Conservation (phyloP, 2,329 filamentous ascomycete genomes). For the Colletotrichum sp. region DNA sequence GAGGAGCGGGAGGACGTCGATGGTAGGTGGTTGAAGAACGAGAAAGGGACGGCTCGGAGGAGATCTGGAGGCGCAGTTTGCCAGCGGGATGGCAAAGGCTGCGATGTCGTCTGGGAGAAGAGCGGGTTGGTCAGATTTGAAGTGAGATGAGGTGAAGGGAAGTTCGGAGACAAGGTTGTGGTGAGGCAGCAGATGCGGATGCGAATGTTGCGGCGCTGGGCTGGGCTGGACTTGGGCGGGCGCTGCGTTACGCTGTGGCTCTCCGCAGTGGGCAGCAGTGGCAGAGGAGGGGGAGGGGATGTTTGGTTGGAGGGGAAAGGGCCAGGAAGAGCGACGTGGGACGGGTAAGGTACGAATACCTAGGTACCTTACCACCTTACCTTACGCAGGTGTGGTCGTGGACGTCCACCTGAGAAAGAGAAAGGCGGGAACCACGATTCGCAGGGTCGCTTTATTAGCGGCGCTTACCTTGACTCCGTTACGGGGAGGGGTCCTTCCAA, state of each 20-base stretch:
- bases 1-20: background rate
- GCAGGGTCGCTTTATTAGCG: conserved; percentile 18
- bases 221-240: background rate
- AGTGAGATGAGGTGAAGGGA: background rate
- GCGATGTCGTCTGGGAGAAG: conserved; percentile 1
- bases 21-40: background rate
- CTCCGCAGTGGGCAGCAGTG: background rate
- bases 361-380: background rate
- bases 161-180: background rate
- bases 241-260: background rate
- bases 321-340: background rate
- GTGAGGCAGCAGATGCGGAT: conserved; percentile 4
- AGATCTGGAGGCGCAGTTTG: background rate
- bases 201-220: background rate
- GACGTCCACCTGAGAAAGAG: background rate
- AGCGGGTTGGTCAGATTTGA: background rate
- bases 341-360: background rate
- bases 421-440: conserved; percentile 8
- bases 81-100: background rate
- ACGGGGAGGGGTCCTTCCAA: background rate
- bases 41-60: background rate
- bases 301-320: conserved; percentile 7
- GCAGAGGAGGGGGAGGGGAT: background rate
- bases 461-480: conserved; percentile 8
- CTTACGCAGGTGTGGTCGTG: background rate